phyloP scores from a whole-genome alignment of 148 eudicot species.

The Cornus kousa region DNA sequence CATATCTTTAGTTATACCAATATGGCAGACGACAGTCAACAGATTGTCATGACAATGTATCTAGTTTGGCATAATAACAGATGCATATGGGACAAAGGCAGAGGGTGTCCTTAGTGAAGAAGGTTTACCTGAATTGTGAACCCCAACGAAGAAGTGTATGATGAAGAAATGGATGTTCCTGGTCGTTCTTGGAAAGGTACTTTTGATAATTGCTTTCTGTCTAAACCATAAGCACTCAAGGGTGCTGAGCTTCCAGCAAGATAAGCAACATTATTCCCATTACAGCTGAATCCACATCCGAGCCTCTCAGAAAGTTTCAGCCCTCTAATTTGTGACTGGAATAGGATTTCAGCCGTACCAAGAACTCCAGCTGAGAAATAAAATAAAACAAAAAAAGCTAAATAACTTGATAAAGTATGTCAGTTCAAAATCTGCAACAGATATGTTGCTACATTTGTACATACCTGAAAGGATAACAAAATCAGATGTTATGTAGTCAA shows the following conservation, averaged over 20 bases:
- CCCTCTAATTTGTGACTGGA: constrained; percentile 31
- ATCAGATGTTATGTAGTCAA: constrained; percentile 28
- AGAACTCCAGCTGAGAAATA: constrained; percentile 32
- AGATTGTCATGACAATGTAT: not conserved
- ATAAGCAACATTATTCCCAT: constrained; percentile 36
- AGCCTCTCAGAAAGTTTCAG: constrained; percentile 27
- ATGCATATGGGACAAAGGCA: too few species aligned
- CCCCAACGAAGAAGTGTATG: constrained; percentile 36
- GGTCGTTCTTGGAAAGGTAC: constrained; percentile 35
- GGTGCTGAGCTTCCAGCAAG: constrained; percentile 35
- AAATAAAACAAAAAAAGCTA: not conserved
- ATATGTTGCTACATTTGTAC: not conserved
- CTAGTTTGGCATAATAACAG: too few species aligned
- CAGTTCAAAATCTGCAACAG: not conserved
- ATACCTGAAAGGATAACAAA: constrained; percentile 39
- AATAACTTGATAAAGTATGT: not conserved
- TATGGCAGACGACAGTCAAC: too few species aligned
- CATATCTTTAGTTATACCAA: too few species aligned
- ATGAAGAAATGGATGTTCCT: constrained; percentile 41
- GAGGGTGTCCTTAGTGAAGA: too few species aligned
- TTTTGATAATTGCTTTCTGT: constrained; percentile 14
- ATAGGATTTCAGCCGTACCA: constrained; percentile 29
- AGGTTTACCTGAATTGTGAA: constrained; percentile 33
- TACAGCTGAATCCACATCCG: constrained; percentile 37
- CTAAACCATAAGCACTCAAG: constrained; percentile 25